phyloP scores from a whole-genome alignment of 805 yeast species.

The Wickerhamiella dianesei region DNA sequence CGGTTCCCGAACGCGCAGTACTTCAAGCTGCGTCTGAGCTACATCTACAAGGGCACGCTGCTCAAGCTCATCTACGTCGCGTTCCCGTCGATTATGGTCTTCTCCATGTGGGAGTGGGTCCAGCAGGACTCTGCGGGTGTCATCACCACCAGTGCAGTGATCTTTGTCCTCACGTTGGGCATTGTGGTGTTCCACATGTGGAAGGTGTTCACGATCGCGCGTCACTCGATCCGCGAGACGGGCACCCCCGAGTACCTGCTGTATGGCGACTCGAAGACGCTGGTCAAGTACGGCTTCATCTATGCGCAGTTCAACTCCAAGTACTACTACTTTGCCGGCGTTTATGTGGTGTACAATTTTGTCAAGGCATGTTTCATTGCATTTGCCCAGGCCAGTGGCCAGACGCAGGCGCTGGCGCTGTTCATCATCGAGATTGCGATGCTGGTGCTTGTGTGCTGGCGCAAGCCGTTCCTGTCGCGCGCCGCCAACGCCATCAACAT shows the following conservation, averaged over 20 bases:
- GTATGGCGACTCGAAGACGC: conserved; percentile 60
- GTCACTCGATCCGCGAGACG: conserved; percentile 40
- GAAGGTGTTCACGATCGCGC: conserved; percentile 53
- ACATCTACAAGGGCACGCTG: conserved; percentile 66
- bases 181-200: conserved; percentile 52
- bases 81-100: conserved; percentile 62
- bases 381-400: conserved; percentile 68
- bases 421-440: conserved; percentile 66
- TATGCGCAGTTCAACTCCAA: conserved; percentile 79
- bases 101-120: conserved; percentile 81
- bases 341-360: conserved; percentile 45
- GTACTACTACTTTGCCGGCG: conserved; percentile 71
- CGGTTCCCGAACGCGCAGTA: conserved; percentile 5
- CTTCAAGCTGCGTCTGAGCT: conserved; percentile 47
- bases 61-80: conserved; percentile 74
- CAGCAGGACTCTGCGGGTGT: conserved; percentile 78
- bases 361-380: conserved; percentile 62
- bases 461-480: conserved; percentile 66
- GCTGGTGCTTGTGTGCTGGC: conserved; percentile 47
- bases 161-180: conserved; percentile 46
- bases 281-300: conserved; percentile 74
- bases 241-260: conserved; percentile 79
- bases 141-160: conserved; percentile 62
- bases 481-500: conserved; percentile 70
- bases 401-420: conserved; percentile 62